Base-by-base conservation (phyloP, 306 rosid genomes). In the Cucurbita maxima region DNA sequence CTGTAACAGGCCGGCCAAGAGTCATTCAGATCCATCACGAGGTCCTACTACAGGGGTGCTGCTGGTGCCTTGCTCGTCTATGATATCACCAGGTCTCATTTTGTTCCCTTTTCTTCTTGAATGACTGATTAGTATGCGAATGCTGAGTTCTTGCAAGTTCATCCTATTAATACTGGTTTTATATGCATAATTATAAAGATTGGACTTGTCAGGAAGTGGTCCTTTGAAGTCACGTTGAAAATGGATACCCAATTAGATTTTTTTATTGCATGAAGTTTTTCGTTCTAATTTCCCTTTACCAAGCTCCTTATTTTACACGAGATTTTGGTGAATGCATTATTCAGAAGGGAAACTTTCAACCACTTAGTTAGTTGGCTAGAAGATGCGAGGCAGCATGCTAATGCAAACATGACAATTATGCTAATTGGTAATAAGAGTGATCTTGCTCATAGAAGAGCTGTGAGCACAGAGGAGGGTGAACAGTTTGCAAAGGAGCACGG, bases 361-460 rank as follows among this genome's bases (percentile, higher is more conserved):
- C 99, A 95, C 80, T 87, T 95, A 87, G 97, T 96, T 73, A 95
- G 97, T 87, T 95, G 99, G 99, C 83, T 95, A 81, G 99, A 95
- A 88, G 99, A 95, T 78, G 99, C 99, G 18, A 95, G 99, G 81
- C 97, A 95, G 78, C 99, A 95, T 75, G 99, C 99, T 37, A 95
- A 95, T 86, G 91, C 99, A 70, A 95, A 95, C 78, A 95, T 95
- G 99, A 87, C 99, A 66, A 89, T 95, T 41, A 95, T 95, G 97
- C 79, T 95, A 56, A 89, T 95, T 22, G 99, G 99, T 73, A 95
- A 95, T 53, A 95, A 95, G 89, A 85, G 92, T 52, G 99, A 95
- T 84, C 96, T 95, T 76, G 89, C 97, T 68, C 99, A 95, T 73
- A 89, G 99, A 83, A 86, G 99, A 82, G 99, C 99, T 53, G 99